phyloP scores from a whole-genome alignment of 2,329 filamentous ascomycete genomes.

The Fusarium staphyleae region DNA sequence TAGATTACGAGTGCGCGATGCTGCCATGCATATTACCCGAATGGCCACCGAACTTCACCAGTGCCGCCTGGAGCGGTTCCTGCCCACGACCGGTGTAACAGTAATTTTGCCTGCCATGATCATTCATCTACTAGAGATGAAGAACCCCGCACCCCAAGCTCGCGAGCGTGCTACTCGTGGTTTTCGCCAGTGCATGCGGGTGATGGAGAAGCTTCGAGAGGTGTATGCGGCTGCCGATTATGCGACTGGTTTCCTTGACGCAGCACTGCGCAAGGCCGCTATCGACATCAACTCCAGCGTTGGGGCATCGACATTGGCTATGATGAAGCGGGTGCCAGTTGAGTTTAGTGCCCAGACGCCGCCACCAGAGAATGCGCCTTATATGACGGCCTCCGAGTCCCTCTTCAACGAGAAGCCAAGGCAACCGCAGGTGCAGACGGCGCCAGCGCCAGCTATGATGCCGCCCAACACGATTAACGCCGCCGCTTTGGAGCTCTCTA shows the following conservation, averaged over 20 bases:
- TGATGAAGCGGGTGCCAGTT: constrained; percentile 48
- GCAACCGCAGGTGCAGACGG: constrained; percentile 21
- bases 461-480: constrained; percentile 50
- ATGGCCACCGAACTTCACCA: constrained; percentile 81
- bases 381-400: constrained; percentile 52
- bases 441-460: constrained; percentile 39
- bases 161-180: constrained; percentile 77
- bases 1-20: constrained; percentile 80
- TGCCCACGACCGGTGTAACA: constrained; percentile 90
- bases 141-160: constrained; percentile 75
- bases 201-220: constrained; percentile 85
- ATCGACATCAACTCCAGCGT: constrained; percentile 67
- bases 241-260: constrained; percentile 92
- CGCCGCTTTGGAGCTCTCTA: constrained; percentile 46
- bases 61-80: constrained; percentile 75
- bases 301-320: constrained; percentile 44
- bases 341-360: constrained; percentile 56
- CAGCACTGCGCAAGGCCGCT: constrained; percentile 85
- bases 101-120: constrained; percentile 92
- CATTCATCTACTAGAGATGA: constrained; percentile 92
- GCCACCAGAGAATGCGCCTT: constrained; percentile 59
- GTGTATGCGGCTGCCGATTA: constrained; percentile 96
- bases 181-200: constrained; percentile 91
- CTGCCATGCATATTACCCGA: constrained; percentile 83
- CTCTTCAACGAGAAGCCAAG: constrained; percentile 47